Evolutionary conservation across 306 rosid genomes (phyloP).

Genomic region (Medicago truncatula): MtrunA17r5.0-ANR NC_053047.1:11030501-11031000

Average conservation of each 20-base stretch:
- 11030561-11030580: slow-evolving; percentile 38
- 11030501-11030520: slow-evolving; percentile 35
- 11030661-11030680: slow-evolving; percentile 77
- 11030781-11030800: slow-evolving; percentile 81
- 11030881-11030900: slow-evolving; percentile 72
- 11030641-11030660: slow-evolving; percentile 91
- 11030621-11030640: slow-evolving; percentile 40
- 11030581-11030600: slow-evolving; percentile 39
- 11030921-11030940: slow-evolving; percentile 66
- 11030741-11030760: slow-evolving; percentile 57
- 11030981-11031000: slow-evolving; percentile 23
- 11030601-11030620: slow-evolving; percentile 38
- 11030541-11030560: slow-evolving; percentile 46
- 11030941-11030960: slow-evolving; percentile 88
- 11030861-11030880: slow-evolving; percentile 50
- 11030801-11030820: slow-evolving; percentile 82
- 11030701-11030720: slow-evolving; percentile 71
- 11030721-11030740: slow-evolving; percentile 62
- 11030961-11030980: slow-evolving; percentile 37
- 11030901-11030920: slow-evolving; percentile 73
- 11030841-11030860: slow-evolving; percentile 59
- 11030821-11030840: slow-evolving; percentile 89
- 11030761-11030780: slow-evolving; percentile 76
- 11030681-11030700: slow-evolving; percentile 57
- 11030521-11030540: slow-evolving; percentile 24